Evolutionary conservation across 371 early-diverging fungal genomes (phyloP).

Genomic region (Lichtheimia ornata): DNA sequence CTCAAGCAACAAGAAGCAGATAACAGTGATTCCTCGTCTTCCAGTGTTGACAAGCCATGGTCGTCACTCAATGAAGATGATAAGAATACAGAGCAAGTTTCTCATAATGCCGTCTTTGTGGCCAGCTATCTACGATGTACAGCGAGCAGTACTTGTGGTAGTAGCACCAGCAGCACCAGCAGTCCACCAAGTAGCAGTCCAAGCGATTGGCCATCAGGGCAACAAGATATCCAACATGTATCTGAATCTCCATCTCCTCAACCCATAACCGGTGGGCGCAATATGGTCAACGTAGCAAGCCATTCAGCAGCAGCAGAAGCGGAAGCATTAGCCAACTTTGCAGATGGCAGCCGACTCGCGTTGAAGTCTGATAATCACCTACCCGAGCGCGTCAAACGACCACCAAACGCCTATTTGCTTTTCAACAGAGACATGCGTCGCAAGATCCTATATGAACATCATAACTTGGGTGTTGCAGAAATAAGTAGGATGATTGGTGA

Average conservation of each 20-base stretch:
- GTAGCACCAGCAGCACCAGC: too few species aligned
- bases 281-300: constrained; percentile 15
- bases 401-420: constrained; percentile 67
- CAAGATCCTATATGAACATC: constrained; percentile 52
- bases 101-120: too few species aligned
- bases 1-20: constrained; percentile 6
- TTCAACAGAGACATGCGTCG: constrained; percentile 68
- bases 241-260: too few species aligned
- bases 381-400: constrained; percentile 52
- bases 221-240: too few species aligned
- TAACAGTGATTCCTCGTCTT: not conserved
- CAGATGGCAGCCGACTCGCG: not conserved
- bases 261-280: not conserved
- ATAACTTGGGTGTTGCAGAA: constrained; percentile 58
- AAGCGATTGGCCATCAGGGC: too few species aligned
- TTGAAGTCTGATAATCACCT: not conserved
- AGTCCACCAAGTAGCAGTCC: too few species aligned
- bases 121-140: too few species aligned
- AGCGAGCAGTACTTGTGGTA: too few species aligned
- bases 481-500: constrained; percentile 62
- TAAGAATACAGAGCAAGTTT: too few species aligned
- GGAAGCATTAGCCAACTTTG: constrained; percentile 13
- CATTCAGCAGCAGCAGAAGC: constrained; percentile 19
- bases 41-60: not conserved
- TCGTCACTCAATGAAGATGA: too few species aligned